Conservation (phyloP, 805 yeast species). For the Starmerella roubikii region DNA sequence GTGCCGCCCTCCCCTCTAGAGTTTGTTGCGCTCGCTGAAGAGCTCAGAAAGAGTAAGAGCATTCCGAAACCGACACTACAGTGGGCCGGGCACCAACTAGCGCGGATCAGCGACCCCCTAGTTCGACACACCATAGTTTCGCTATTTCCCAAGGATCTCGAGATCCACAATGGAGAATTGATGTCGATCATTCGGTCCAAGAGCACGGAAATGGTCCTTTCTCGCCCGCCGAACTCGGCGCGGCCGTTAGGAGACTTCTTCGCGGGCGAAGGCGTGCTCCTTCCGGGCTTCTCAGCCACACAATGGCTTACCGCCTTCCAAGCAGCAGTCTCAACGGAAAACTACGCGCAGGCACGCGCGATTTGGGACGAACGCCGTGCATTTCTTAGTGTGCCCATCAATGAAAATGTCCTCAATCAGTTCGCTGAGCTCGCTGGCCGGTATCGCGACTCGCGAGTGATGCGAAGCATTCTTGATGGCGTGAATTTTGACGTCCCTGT, state of each 20-base stretch:
- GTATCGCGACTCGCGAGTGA: slow-evolving; percentile 3
- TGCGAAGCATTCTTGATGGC: slow-evolving; percentile 1
- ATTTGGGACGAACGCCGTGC: slow-evolving; percentile 5
- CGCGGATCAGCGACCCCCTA: neutral
- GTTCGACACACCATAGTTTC: neutral
- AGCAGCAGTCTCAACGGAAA: neutral
- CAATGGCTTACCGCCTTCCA: slow-evolving; percentile 8
- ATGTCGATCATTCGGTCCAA: neutral
- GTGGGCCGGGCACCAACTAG: neutral
- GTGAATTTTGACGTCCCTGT: slow-evolving; percentile 3
- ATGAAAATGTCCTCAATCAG: neutral
- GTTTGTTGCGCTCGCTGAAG: neutral
- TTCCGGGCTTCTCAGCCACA: neutral
- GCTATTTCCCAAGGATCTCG: neutral
- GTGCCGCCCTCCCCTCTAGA: neutral
- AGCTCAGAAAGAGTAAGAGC: neutral
- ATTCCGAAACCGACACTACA: neutral
- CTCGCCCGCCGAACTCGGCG: neutral
- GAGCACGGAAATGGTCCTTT: neutral
- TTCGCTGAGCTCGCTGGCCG: slow-evolving; percentile 8
- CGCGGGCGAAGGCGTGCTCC: neutral
- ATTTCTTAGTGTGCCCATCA: neutral
- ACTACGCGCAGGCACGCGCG: slow-evolving; percentile 2
- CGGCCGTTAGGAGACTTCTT: neutral
- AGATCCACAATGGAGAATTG: neutral